These are phyloP conservation scores for Lasiodiplodia sp. DNA, from an alignment of 2,329 filamentous ascomycete species.

Conservation along the genomic window DNA sequence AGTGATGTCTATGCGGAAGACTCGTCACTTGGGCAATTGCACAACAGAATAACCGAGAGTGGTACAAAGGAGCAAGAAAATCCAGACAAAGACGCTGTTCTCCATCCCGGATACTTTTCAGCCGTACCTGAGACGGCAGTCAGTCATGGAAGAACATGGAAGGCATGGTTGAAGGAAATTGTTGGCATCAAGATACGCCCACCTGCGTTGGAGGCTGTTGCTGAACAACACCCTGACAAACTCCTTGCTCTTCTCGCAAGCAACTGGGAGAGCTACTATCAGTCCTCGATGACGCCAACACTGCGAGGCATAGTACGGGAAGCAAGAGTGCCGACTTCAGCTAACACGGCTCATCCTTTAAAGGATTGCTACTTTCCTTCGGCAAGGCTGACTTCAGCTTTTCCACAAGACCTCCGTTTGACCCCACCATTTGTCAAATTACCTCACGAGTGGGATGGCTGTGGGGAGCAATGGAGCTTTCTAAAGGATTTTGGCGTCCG, in stretches of 20 bases:
- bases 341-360: neutral
- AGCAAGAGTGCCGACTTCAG: neutral
- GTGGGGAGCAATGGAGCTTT: neutral
- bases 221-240: neutral
- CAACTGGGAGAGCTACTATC: neutral
- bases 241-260: neutral
- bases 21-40: neutral
- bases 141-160: neutral
- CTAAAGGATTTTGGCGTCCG: neutral
- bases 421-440: neutral
- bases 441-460: neutral
- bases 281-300: neutral
- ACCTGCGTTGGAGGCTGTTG: neutral
- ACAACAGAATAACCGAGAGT: neutral
- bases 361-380: neutral
- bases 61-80: no score
- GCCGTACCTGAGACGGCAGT: neutral
- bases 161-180: neutral
- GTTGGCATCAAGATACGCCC: neutral
- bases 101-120: neutral
- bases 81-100: neutral
- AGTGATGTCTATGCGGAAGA: neutral
- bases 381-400: neutral
- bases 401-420: neutral
- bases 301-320: neutral